Evolutionary conservation across 371 early-diverging fungal genomes (phyloP), one percentile per base, ranked within the genome.

Genomic region (Catenaria anguillulae): DNA sequence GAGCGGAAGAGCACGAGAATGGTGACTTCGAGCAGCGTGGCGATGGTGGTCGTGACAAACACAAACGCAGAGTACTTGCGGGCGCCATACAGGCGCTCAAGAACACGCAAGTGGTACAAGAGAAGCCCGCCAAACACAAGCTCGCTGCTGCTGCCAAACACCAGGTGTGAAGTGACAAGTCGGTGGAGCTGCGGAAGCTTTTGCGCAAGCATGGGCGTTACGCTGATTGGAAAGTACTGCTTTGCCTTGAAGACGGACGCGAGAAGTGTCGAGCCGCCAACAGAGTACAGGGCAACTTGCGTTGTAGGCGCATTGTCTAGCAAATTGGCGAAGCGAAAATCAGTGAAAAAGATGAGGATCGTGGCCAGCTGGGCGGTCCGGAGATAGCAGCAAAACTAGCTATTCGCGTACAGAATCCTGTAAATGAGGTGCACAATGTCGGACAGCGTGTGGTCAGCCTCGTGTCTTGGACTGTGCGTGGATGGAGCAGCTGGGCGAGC

Each of bases 51-150:
- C 0, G 82, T 67, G n/a, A 84, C 66, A 61, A 78, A 69, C 8
- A 81, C 61, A 63, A 85, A 84, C 80, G 77, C 83, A 40, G 73
- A 77, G 67, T 81, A 88, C 71, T 86, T 86, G 23, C 74, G 66
- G 33, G 81, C 76, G 23, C 86, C 85, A 73, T 78, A 86, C 31
- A 79, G 83, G 46, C 87, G 83, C 66, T 88, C 88, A 37, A 86
- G 74, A 26, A 81, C 71, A 33, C 87, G 79, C 66, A 85, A 73
- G 24, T 83, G 75, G 66, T 86, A 84, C 21, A 82, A 55, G 45
- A 88, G 64, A 13, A 85, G 62, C 29, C 80, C 71, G 15, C 84
- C 86, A 61, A 84, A 82, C 21, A 88, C 76, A 33, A 86, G 67
- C 64, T 85, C 86, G 0, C 81, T 73, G 15, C 84, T 82, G 50